These are phyloP conservation scores for Endocarpon pusillum DNA, from an alignment of 495 filamentous ascomycete genomes.

Conservation along the genomic window DNA sequence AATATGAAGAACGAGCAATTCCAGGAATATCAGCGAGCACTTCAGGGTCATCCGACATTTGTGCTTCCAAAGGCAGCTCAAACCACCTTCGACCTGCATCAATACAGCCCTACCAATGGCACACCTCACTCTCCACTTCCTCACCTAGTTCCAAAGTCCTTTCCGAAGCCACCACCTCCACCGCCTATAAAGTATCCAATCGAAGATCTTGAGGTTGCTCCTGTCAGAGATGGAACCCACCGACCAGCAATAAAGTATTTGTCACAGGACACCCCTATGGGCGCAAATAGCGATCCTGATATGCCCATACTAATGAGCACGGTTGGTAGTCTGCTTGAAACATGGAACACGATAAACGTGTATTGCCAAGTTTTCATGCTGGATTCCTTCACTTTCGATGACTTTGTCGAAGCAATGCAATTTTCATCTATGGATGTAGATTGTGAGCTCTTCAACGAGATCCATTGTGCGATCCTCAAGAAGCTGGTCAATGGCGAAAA, in stretches of 20 bases:
- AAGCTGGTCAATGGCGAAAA: conserved; percentile 59
- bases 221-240: conserved; percentile 35
- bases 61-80: conserved; percentile 16
- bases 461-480: conserved; percentile 83
- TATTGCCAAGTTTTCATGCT: conserved; percentile 85
- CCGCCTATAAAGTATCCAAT: conserved; percentile 86
- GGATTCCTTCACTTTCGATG: conserved; percentile 95
- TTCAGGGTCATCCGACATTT: conserved; percentile 33
- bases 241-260: conserved; percentile 68
- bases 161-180: conserved; percentile 41
- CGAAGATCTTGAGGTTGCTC: conserved; percentile 71
- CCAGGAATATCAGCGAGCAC: conserved; percentile 33
- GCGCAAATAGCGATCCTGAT: conserved; percentile 17
- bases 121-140: conserved; percentile 13
- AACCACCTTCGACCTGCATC: conserved; percentile 3
- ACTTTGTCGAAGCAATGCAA: conserved; percentile 77
- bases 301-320: conserved; percentile 54
- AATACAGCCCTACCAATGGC: conserved; percentile 12
- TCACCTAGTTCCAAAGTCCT: conserved; percentile 9
- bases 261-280: conserved; percentile 31
- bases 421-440: conserved; percentile 59
- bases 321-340: conserved; percentile 65
- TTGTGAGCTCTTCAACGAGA: conserved; percentile 77
- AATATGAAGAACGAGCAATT: conserved; percentile 16
- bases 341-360: conserved; percentile 91